Conservation (phyloP, 2,329 filamentous ascomycete genomes). For the Exophiala spinifera region DNA sequence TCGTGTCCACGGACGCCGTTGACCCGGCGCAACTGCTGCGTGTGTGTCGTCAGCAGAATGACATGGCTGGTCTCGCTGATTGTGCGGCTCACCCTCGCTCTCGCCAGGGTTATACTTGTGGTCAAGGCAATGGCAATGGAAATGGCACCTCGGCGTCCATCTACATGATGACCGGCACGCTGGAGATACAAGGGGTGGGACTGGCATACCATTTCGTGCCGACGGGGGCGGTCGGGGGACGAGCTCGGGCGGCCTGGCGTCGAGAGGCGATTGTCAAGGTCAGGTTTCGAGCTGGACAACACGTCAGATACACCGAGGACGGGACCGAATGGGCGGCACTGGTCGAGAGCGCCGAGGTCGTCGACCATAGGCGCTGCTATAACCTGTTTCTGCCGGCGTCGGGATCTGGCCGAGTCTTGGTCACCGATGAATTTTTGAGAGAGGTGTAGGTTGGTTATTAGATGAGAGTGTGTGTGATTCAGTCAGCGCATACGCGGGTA, state of each 20-base stretch:
- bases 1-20: not conserved
- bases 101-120: no score
- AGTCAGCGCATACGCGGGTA: no score
- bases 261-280: not conserved
- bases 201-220: constrained; percentile 2
- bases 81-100: no score
- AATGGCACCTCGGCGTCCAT: not conserved
- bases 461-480: no score
- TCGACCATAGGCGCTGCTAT: not conserved
- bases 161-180: not conserved
- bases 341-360: constrained; percentile 1
- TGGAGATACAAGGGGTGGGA: not conserved
- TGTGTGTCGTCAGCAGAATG: not conserved
- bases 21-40: not conserved
- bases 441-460: not conserved
- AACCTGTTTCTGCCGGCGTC: not conserved
- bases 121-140: no score
- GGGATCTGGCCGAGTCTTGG: not conserved
- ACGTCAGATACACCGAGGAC: not conserved
- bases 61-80: not conserved
- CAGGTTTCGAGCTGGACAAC: not conserved
- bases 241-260: not conserved
- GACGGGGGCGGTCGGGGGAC: not conserved
- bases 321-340: constrained; percentile 1
- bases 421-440: constrained; percentile 2